Conservation (phyloP, 306 rosid species). For the Prunus mume region DNA sequence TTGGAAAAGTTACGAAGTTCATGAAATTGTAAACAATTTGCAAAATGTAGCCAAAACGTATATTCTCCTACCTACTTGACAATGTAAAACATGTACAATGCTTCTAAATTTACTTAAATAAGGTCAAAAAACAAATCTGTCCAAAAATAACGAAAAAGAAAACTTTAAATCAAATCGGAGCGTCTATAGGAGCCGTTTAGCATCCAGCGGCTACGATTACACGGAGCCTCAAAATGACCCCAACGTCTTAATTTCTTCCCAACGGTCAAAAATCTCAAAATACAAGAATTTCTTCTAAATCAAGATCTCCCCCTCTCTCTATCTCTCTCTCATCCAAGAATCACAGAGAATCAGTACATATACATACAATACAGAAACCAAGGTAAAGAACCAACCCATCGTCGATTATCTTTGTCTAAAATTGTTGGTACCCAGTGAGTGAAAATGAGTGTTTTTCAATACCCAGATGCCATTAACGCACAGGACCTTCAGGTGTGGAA, state of each 20-base stretch:
- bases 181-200: constrained; percentile 50
- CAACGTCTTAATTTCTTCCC: constrained; percentile 36
- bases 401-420: not conserved
- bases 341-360: not conserved
- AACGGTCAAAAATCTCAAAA: constrained; percentile 65
- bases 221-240: constrained; percentile 11
- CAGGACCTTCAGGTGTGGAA: constrained; percentile 63
- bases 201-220: constrained; percentile 42
- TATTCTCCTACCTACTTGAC: too few relatives aligned
- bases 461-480: constrained; percentile 42
- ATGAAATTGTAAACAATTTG: too few relatives aligned
- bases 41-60: too few relatives aligned
- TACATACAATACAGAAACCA: constrained; percentile 1
- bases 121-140: not conserved
- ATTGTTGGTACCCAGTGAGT: constrained; percentile 2
- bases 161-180: constrained; percentile 50
- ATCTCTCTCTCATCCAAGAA: not conserved
- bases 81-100: too few relatives aligned
- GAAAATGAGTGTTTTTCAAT: constrained; percentile 42
- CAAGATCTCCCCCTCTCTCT: not conserved
- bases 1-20: too few relatives aligned
- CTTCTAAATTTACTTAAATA: too few relatives aligned
- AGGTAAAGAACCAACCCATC: not conserved
- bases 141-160: not conserved
- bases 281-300: constrained; percentile 10